A percentile compares a stretch with the other conserved stretches of the same genome.
These are phyloP conservation scores for Melastoma candidum DNA, from an alignment of 441 rosid species.

Conservation along the genomic window DNA sequence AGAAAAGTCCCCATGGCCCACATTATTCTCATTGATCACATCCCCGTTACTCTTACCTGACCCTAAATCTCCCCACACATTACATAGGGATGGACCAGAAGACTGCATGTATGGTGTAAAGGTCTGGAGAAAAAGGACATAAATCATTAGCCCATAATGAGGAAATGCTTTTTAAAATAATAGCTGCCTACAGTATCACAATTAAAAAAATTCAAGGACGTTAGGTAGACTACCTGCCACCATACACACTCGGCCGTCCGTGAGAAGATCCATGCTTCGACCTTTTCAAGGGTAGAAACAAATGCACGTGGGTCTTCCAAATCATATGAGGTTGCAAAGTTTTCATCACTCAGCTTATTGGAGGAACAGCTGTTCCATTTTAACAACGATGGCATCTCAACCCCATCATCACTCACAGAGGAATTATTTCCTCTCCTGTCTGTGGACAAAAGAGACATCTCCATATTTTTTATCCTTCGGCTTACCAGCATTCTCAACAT, in stretches of 20 bases:
- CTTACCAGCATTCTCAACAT: slow-evolving; percentile 62
- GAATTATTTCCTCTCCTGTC: slow-evolving; percentile 24
- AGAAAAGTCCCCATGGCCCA: slow-evolving; percentile 63
- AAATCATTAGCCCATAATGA: neutral
- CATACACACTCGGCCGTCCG: slow-evolving; percentile 84
- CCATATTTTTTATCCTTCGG: slow-evolving; percentile 31
- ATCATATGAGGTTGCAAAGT: slow-evolving; percentile 23
- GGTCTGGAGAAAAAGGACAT: slow-evolving; percentile 39
- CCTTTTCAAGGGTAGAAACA: slow-evolving; percentile 60
- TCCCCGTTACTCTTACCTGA: slow-evolving; percentile 36
- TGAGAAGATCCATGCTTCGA: slow-evolving; percentile 93
- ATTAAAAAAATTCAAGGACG: slow-evolving; percentile 6
- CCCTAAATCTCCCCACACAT: slow-evolving; percentile 22
- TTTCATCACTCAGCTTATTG: slow-evolving; percentile 27
- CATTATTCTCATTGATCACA: slow-evolving; percentile 31
- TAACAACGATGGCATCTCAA: slow-evolving; percentile 30
- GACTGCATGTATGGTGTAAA: slow-evolving; percentile 92
- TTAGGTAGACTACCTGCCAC: slow-evolving; percentile 76
- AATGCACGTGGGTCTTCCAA: slow-evolving; percentile 56
- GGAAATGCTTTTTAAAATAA: slow-evolving; percentile 4
- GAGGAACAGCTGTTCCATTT: slow-evolving; percentile 55
- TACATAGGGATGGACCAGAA: slow-evolving; percentile 32
- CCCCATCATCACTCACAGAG: slow-evolving; percentile 23
- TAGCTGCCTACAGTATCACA: too few relatives aligned
- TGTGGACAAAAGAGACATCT: slow-evolving; percentile 27